Conservation (phyloP, 345 rosid genomes). For the Linum lewisii region DNA sequence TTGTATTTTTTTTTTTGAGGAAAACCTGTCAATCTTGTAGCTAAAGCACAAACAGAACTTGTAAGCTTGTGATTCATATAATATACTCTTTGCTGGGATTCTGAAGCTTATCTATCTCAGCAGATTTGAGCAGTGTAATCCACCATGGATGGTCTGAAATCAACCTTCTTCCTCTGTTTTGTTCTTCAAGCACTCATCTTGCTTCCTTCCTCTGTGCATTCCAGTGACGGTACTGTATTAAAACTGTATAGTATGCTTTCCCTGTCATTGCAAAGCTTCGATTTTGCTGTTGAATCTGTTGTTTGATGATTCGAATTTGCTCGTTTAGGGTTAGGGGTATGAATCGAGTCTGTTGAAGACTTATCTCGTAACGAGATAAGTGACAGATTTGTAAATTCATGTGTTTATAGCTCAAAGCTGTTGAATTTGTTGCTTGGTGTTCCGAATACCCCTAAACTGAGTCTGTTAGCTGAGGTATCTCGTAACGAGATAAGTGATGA, state of each 20-base stretch:
- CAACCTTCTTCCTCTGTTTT: slow-evolving; percentile 4
- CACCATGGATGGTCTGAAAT: slow-evolving; percentile 23
- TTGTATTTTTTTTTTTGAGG: no score
- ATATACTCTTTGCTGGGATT: background rate
- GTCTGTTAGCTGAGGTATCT: no score
- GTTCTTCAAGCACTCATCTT: slow-evolving; percentile 26
- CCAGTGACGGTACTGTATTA: slow-evolving; percentile 11
- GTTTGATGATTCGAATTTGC: no score
- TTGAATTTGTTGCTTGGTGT: no score
- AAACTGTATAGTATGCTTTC: slow-evolving; percentile 1
- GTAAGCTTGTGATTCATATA: background rate
- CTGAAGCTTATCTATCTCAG: background rate
- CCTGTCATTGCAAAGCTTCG: background rate
- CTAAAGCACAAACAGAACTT: background rate
- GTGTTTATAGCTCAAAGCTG: no score
- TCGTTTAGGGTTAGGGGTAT: no score
- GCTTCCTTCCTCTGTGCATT: slow-evolving; percentile 21
- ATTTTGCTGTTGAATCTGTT: no score
- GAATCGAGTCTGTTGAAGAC: no score
- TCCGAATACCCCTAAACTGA: no score
- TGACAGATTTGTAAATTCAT: no score
- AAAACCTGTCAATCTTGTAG: background rate
- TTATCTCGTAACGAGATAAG: no score
- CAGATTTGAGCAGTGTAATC: background rate
- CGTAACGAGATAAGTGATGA: no score